Conservation (phyloP, 495 filamentous ascomycete genomes). For the Penicillium soppii region DNA sequence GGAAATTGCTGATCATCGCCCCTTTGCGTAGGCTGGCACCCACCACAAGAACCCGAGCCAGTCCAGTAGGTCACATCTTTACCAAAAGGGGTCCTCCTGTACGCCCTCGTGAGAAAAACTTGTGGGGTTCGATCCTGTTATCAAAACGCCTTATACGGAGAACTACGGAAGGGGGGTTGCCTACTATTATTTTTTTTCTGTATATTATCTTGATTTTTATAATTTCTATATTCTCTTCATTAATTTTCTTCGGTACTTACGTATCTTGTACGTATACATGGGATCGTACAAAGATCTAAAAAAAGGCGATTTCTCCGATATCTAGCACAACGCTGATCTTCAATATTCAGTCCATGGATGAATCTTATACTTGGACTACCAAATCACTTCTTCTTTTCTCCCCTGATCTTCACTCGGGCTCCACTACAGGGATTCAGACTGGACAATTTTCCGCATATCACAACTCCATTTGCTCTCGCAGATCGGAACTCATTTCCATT, state of each 20-base stretch:
- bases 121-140: not conserved
- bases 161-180: not conserved
- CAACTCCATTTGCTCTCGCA: not conserved
- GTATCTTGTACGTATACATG: not conserved
- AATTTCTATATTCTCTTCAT: too few relatives aligned
- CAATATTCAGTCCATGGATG: not conserved
- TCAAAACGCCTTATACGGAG: too few relatives aligned
- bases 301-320: too few relatives aligned
- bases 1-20: not conserved
- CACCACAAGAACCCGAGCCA: too few relatives aligned
- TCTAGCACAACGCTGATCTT: not conserved
- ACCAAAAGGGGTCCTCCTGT: not conserved
- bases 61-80: not conserved
- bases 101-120: too few relatives aligned
- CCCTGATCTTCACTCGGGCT: constrained; percentile 7
- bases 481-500: constrained; percentile 2
- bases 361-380: constrained; percentile 1
- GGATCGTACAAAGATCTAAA: too few relatives aligned
- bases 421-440: constrained; percentile 4
- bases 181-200: too few relatives aligned
- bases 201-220: too few relatives aligned
- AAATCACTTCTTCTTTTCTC: not conserved
- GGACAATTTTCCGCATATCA: not conserved
- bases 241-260: too few relatives aligned
- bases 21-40: not conserved